Conservation (phyloP, 1,284 basidiomycete genomes). For the Cutaneotrichosporon curvatum region DNA sequence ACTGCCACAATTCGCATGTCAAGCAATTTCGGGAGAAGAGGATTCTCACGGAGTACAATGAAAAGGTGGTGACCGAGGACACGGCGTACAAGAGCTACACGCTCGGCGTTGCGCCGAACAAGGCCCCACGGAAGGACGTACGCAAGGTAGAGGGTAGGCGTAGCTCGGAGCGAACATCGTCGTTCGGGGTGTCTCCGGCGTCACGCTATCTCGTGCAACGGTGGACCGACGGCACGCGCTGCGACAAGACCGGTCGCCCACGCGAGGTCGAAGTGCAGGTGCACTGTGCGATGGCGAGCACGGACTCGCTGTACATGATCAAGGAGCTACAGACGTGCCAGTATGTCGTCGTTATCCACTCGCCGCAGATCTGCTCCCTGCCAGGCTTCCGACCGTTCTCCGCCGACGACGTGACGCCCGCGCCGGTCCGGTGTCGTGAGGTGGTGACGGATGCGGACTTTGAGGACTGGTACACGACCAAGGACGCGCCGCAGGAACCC, state of each 20-base stretch:
- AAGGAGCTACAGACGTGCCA: slow-evolving; percentile 83
- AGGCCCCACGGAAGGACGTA: slow-evolving; percentile 4
- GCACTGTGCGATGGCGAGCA: slow-evolving; percentile 87
- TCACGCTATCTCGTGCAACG: slow-evolving; percentile 78
- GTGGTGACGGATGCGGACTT: slow-evolving; percentile 37
- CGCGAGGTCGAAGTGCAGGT: slow-evolving; percentile 93
- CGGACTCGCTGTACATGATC: slow-evolving; percentile 68
- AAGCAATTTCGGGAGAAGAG: slow-evolving; percentile 81
- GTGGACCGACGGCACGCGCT: slow-evolving; percentile 82
- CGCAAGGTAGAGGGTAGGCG: not conserved
- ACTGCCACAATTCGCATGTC: slow-evolving; percentile 83
- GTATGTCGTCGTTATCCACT: slow-evolving; percentile 86
- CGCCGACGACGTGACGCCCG: slow-evolving; percentile 28
- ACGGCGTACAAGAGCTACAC: slow-evolving; percentile 48
- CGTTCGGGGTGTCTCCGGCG: slow-evolving; percentile 24
- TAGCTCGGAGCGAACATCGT: slow-evolving; percentile 19
- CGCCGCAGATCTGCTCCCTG: slow-evolving; percentile 80
- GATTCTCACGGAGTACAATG: slow-evolving; percentile 44
- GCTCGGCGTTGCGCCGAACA: slow-evolving; percentile 32
- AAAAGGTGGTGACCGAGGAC: slow-evolving; percentile 56
- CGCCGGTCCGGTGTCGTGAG: slow-evolving; percentile 39
- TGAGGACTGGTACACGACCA: slow-evolving; percentile 16
- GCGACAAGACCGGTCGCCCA: slow-evolving; percentile 77
- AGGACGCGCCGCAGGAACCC: slow-evolving; percentile 7
- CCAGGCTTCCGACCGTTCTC: slow-evolving; percentile 73